A percentile compares a stretch with the other conserved stretches of the same genome.
These are phyloP conservation scores for Moelleriella libera DNA, from an alignment of 2,329 filamentous ascomycete genomes.

Conservation along the genomic window DNA sequence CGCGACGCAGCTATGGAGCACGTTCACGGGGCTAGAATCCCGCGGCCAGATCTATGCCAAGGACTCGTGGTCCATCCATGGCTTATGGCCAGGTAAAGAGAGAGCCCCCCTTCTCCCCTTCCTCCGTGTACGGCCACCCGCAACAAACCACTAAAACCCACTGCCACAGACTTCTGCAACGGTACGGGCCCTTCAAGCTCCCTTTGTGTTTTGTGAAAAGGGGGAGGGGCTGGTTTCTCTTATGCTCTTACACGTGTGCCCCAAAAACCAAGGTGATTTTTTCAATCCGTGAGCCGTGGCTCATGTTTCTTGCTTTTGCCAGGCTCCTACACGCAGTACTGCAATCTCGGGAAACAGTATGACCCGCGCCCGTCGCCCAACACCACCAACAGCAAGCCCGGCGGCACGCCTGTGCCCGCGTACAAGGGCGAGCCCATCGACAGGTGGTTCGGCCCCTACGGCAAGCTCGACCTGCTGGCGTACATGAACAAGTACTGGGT, in stretches of 20 bases:
- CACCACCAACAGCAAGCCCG: slow-evolving; percentile 42
- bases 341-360: slow-evolving; percentile 49
- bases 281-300: no score
- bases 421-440: slow-evolving; percentile 44
- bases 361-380: slow-evolving; percentile 48
- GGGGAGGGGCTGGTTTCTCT: not conserved
- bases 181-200: slow-evolving; percentile 10
- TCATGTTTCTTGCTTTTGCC: slow-evolving; percentile 5
- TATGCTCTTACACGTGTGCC: not conserved
- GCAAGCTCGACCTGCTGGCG: slow-evolving; percentile 42
- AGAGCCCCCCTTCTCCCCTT: not conserved
- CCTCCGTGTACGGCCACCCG: not conserved
- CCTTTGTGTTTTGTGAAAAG: not conserved
- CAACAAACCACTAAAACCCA: not conserved
- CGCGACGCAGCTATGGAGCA: slow-evolving; percentile 50
- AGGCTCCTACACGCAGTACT: slow-evolving; percentile 53
- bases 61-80: slow-evolving; percentile 45
- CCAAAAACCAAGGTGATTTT: not conserved
- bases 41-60: slow-evolving; percentile 43
- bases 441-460: slow-evolving; percentile 43
- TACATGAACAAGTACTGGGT: slow-evolving; percentile 57
- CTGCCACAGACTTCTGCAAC: slow-evolving; percentile 26
- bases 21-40: slow-evolving; percentile 45
- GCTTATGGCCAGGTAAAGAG: slow-evolving; percentile 34
- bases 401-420: slow-evolving; percentile 38